Percentiles rank a stretch among this genome's conserved stretches.
phyloP scores from a whole-genome alignment of 176 grass and related monocot genomes.

The Melocanna baccifera region DNA sequence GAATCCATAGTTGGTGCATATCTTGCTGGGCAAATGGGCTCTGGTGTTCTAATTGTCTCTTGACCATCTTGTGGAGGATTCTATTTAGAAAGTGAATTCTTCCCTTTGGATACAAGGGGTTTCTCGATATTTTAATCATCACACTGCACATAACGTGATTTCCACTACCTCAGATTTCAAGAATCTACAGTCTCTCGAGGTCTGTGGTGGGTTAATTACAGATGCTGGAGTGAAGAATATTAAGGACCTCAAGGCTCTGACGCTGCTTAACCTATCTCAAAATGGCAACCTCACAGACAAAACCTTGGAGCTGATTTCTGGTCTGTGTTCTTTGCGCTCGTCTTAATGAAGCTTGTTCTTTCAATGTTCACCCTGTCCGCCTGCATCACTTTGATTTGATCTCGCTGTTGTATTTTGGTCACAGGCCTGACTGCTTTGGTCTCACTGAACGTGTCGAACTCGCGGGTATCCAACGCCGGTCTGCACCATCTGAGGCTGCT shows the following conservation, averaged over 20 bases:
- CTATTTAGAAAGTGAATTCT: not conserved
- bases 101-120: not conserved
- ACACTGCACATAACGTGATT: not conserved
- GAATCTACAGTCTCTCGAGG: constrained; percentile 76
- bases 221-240: constrained; percentile 95
- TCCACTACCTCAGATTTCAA: constrained; percentile 66
- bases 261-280: constrained; percentile 82
- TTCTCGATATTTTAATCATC: not conserved
- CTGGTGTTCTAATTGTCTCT: not conserved
- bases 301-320: constrained; percentile 78
- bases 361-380: not conserved
- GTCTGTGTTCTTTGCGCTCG: constrained; percentile 2
- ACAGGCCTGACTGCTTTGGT: constrained; percentile 80
- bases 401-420: not conserved
- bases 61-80: not conserved
- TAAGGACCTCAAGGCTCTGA: constrained; percentile 82
- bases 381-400: not conserved
- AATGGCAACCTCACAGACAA: constrained; percentile 78
- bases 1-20: not conserved
- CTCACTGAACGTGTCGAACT: constrained; percentile 76
- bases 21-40: not conserved
- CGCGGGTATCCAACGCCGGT: constrained; percentile 66
- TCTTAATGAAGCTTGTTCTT: not conserved
- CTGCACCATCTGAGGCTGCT: constrained; percentile 82
- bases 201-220: constrained; percentile 74